Base-by-base conservation (phyloP, 2,329 filamentous ascomycete species). In the Leptographium galeiforme region DNA sequence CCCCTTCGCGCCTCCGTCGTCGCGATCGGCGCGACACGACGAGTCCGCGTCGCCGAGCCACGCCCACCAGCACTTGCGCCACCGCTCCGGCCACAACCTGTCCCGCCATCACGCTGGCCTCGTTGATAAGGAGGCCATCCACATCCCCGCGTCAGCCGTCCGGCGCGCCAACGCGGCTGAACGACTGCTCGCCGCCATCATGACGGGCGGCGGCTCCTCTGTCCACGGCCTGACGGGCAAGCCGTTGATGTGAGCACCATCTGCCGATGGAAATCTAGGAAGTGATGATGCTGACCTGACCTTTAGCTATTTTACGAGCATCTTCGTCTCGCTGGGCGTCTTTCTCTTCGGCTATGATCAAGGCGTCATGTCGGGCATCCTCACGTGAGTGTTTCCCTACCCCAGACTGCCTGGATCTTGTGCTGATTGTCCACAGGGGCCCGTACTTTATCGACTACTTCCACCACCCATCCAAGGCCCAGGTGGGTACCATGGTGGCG, bases 401-500 rank as follows among this genome's bases (percentile, higher is more conserved):
- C 34, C 19, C 11, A 12, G 8, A 16, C 13, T 8, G 16, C n/a
- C 12, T n/a, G 14, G 16, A n/a, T 5, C 32, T 11, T 8, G 45
- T 8, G 45, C 46, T 13, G 41, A 32, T 30, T 12, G 16, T 18
- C 16, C 12, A n/a, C 38, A 96, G 90, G 55, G 90, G 90, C 58
- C 77, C 81, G 11, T 87, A 85, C 67, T 98, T 98, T 67, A 87
- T 84, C 67, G 82, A 90, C 66, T 95, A 95, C 68, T 97, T 98
- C 70, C 76, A 90, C 63, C 82, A 97, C 62, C 93, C 93, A 19
- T 85, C 87, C 30, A 80, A 81, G 61, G 88, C 89, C 48, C 82
- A 95, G 66, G 84, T 98, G 55, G 93, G 91, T 56, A 97, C 90
- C 33, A 97, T 97, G 85, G 93, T 98, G 55, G 91, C 93, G 60